phyloP scores from a whole-genome alignment of 495 filamentous ascomycete species.

The Copromyces sp. region DNA sequence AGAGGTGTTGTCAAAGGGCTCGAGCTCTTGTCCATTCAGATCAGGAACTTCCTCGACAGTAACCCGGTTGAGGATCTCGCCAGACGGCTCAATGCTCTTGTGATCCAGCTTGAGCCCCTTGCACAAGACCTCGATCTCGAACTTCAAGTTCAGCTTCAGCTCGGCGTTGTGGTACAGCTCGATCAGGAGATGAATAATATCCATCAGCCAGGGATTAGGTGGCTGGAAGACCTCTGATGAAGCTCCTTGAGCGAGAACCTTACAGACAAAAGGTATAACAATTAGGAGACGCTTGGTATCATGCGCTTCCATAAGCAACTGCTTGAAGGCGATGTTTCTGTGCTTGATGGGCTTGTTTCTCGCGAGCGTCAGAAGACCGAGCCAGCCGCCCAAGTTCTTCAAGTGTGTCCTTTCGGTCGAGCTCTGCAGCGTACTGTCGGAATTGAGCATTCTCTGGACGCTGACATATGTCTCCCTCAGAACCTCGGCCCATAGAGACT shows the following conservation, averaged over 20 bases:
- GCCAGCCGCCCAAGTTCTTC: conserved; percentile 86
- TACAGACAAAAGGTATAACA: conserved; percentile 94
- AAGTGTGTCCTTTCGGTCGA: conserved; percentile 74
- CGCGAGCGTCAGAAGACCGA: conserved; percentile 87
- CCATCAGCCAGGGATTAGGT: conserved; percentile 96
- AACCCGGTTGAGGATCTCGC: conserved; percentile 64
- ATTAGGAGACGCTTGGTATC: conserved; percentile 82
- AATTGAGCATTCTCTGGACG: conserved; percentile 75
- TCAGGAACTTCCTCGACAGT: conserved; percentile 52
- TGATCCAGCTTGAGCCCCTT: conserved; percentile 82
- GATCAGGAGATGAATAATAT: conserved; percentile 75
- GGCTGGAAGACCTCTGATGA: conserved; percentile 83
- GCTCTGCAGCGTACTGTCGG: conserved; percentile 70
- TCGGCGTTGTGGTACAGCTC: conserved; percentile 91
- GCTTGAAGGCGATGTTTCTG: conserved; percentile 93
- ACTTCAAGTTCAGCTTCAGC: conserved; percentile 88
- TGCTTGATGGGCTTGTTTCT: conserved; percentile 93
- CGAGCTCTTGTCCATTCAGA: conserved; percentile 42
- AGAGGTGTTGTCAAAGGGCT: conserved; percentile 68
- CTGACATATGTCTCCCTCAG: conserved; percentile 88
- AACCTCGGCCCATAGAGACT: conserved; percentile 73
- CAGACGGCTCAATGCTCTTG: conserved; percentile 74
- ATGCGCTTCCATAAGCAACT: conserved; percentile 83
- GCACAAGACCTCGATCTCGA: conserved; percentile 96
- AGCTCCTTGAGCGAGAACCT: conserved; percentile 75